Base-by-base conservation (phyloP, 2,329 filamentous ascomycete genomes). In the Dryadomyces quercus-mongolicae region DNA sequence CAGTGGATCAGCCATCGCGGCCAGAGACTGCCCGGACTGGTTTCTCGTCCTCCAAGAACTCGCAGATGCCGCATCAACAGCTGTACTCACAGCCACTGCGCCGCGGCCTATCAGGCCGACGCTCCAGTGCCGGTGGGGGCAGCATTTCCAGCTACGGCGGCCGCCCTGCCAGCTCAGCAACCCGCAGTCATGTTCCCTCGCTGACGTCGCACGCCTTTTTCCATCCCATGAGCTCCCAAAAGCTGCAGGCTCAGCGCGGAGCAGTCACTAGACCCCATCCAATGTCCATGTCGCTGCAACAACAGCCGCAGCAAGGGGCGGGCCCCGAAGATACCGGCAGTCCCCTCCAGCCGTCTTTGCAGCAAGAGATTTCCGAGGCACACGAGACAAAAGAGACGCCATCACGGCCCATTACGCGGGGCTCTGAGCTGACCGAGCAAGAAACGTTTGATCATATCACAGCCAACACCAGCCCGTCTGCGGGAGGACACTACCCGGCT, bases 181-280 rank as follows among this genome's bases (percentile, higher is more conserved):
- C 85, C 65, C 81, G 85, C 64, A 93, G 88, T 45, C 93, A 98
- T 74, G 90, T 95, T 20, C 91, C 93, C 1, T 90, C 86, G 1
- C 73, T 98, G 53, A 85, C 89, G 2, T 90, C 89, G 16, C 86
- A 92, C 64, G 92, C 88, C 53, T 97, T 98, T 72, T 95, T 95
- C 66, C 86, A 85, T 21, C 93, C 93, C 43, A 95, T 98, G 89
- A 97, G 91, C 71, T 95, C 92, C 22, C 90, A 95, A 67, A 86
- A 89, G 66, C 74, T 97, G 51, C 92, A 97, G 70, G 90, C 90
- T 54, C 93, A 97, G 69, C 78, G 92, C 67, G 83, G 84, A 59
- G 80, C 70, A 21, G 66, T 70, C 61, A 67, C 64, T 54, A 71
- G 74, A 47, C 65, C 63, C 22, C 66, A 67, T 21, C 63, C 65